phyloP scores from a whole-genome alignment of 2,329 filamentous ascomycete genomes.

The Fusarium guadeloupense region DNA sequence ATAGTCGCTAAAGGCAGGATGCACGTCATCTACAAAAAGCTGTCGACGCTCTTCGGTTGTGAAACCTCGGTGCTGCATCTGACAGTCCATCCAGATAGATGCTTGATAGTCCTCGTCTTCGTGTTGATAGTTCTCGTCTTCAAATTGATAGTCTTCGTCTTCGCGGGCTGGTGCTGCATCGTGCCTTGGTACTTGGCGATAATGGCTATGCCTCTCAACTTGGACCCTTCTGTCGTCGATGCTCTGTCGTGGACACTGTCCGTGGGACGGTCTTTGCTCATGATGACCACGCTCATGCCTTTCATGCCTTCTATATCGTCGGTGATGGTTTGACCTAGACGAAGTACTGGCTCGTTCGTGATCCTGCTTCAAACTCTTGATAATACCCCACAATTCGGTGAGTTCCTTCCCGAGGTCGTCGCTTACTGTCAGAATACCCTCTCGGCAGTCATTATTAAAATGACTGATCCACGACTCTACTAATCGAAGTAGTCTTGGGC shows the following conservation, averaged over 20 bases:
- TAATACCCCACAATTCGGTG: background rate
- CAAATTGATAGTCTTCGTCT: background rate
- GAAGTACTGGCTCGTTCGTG: background rate
- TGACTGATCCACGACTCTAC: conserved; percentile 57
- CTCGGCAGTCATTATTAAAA: conserved; percentile 33
- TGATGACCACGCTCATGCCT: background rate
- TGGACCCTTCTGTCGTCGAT: background rate
- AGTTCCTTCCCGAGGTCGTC: conserved; percentile 21
- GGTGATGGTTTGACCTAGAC: background rate
- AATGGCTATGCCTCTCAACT: background rate
- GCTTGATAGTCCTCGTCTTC: conserved; percentile 5
- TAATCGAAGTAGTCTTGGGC: conserved; percentile 51
- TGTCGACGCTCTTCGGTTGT: conserved; percentile 13
- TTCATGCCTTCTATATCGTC: background rate
- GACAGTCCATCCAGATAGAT: conserved; percentile 28
- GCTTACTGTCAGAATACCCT: conserved; percentile 18
- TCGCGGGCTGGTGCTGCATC: background rate
- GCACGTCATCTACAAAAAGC: conserved; percentile 18
- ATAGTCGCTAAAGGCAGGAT: conserved; percentile 35
- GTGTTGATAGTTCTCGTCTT: background rate
- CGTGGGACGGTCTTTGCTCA: background rate
- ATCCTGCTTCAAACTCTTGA: conserved; percentile 1
- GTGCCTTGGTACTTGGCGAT: background rate
- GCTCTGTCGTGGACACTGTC: background rate
- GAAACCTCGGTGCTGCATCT: conserved; percentile 19